Base-by-base conservation (phyloP, 257 asterid genomes). In the Datura wrightii region DNA sequence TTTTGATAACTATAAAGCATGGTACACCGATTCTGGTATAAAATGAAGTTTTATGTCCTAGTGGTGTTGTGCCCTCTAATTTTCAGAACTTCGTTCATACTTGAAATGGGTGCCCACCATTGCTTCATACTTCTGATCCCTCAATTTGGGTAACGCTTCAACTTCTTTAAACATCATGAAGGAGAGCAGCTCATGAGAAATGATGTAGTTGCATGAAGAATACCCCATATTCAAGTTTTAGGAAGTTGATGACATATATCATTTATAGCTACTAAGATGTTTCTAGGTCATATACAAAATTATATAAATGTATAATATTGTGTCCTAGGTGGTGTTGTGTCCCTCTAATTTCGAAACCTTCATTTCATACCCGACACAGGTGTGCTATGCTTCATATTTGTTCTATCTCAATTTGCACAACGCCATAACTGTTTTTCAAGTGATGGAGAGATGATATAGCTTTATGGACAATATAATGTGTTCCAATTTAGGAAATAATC, bases 171-270 rank as follows among this genome's bases (percentile, higher is more conserved):
- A 41, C 6, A 62, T 24, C 69, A 62, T 24, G 69, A 62, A 9
- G 69, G 69, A 62, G 69, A 62, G 69, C 24, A 62, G 69, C 69
- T 62, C 69, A 62, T 24, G 36, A 24, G n/a, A 62, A 24, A 9
- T 62, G 41, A 1, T 62, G 15, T 24, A 24, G 39, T 10, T 62
- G 6, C 24, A 34, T 3, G 39, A 24, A 24, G 5, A 62, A 62
- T 24, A 62, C 4, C 0, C 14, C 1, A 39, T 3, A 62, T 4
- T 24, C 15, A 10, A 24, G 14, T 60, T 39, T 9, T 9, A 19
- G 67, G 67, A 24, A 58, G 13, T 59, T 19, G 31, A 59, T 59
- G 66, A 62, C 5, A 24, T n/a, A n/a, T 19, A 62, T 62, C 9
- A 24, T 62, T 62, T 24, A 62, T 24, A 62, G 69, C 69, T 62